Percentiles rank a stretch among this genome's conserved stretches.
Evolutionary conservation across 176 grass and related monocot species (phyloP).

Genomic region (Oropetium thomaeum): DNA sequence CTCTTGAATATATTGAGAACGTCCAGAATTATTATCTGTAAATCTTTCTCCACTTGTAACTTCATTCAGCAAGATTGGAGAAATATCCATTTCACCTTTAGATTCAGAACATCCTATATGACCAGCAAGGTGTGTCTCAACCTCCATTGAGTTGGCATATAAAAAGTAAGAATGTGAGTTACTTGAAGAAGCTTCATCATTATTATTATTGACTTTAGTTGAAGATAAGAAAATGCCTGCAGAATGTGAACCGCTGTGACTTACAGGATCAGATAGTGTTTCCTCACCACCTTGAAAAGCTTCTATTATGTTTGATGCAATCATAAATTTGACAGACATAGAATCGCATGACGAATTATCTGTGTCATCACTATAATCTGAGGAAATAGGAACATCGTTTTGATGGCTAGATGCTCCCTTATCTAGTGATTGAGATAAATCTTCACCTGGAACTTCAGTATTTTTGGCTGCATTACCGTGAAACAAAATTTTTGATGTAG

Average conservation of each 20-base stretch:
- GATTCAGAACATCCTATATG: not conserved
- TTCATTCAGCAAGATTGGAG: slow-evolving; percentile 24
- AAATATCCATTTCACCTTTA: slow-evolving; percentile 1
- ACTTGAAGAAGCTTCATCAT: not conserved
- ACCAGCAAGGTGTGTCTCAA: not conserved
- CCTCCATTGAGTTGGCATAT: not conserved
- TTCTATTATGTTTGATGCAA: slow-evolving; percentile 1
- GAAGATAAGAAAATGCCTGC: slow-evolving; percentile 9
- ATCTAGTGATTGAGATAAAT: slow-evolving; percentile 5
- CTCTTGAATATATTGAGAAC: slow-evolving; percentile 11
- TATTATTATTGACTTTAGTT: not conserved
- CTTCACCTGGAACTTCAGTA: not conserved
- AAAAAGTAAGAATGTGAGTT: not conserved
- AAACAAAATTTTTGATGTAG: slow-evolving; percentile 6
- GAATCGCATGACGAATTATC: not conserved
- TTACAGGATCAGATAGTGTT: not conserved
- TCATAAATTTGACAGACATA: not conserved
- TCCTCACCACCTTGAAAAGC: not conserved
- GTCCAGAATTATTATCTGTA: not conserved
- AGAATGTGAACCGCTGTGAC: not conserved
- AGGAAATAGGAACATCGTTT: not conserved
- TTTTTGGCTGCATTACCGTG: not conserved
- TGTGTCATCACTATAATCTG: not conserved
- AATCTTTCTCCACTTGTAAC: slow-evolving; percentile 19
- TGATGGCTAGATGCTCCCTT: not conserved